Conservation (phyloP, 2,329 filamentous ascomycete species). For the Fusarium verticillioides region DNA sequence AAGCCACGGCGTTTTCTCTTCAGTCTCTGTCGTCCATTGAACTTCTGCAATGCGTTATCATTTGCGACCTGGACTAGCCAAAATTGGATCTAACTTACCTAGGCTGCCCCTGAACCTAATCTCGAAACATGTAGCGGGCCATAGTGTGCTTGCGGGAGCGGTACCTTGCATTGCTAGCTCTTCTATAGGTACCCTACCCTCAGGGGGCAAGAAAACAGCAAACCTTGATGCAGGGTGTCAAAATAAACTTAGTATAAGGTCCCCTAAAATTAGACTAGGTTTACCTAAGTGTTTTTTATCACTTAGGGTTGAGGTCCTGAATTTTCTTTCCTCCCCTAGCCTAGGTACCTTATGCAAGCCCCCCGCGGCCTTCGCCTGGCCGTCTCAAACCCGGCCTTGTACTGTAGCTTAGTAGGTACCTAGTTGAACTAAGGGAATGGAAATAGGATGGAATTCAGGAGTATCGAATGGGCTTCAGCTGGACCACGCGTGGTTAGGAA, state of each 20-base stretch:
- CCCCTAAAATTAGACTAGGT: too few relatives aligned
- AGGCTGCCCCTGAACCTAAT: constrained; percentile 32
- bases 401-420: not conserved
- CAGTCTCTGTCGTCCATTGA: constrained; percentile 7
- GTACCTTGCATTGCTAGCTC: constrained; percentile 36
- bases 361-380: constrained; percentile 23
- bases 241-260: too few relatives aligned
- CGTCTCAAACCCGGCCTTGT: constrained; percentile 34
- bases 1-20: constrained; percentile 23
- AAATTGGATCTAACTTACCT: not conserved
- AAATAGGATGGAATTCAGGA: constrained; percentile 20
- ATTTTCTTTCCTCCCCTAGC: too few relatives aligned
- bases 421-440: not conserved
- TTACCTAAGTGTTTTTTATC: too few relatives aligned
- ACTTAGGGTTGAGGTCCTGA: too few relatives aligned
- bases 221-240: too few relatives aligned
- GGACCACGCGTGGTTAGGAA: not conserved
- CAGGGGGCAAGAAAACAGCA: too few relatives aligned
- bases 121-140: constrained; percentile 18
- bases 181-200: not conserved
- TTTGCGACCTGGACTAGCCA: constrained; percentile 11
- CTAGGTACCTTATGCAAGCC: constrained; percentile 24
- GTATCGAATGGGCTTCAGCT: constrained; percentile 15
- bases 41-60: constrained; percentile 1
- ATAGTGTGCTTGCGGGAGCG: constrained; percentile 21